Evolutionary conservation across 371 early-diverging fungal species (phyloP), one percentile per base, ranked within the genome.

Genomic region (Haplosporangium sp.): DNA sequence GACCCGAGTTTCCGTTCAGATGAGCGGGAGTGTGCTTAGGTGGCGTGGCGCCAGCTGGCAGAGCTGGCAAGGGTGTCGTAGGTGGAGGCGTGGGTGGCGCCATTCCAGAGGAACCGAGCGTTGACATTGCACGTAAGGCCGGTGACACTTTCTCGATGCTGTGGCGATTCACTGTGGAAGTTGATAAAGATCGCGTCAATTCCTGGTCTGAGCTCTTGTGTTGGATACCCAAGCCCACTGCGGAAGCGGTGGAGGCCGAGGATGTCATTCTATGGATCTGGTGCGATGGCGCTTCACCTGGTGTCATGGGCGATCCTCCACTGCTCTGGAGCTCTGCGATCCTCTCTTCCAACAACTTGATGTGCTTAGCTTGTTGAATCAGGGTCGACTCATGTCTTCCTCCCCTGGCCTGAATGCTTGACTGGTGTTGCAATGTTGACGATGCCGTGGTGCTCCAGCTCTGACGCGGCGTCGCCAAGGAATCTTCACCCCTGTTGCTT

Each of bases 371-470:
- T 40, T 76, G 77, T 42, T 67, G 68, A 38, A 76, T 71, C 20
- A 76, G 38, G 0, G 77, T 76, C 36, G 77, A 76, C 62, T 76
- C 76, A 42, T 76, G 76, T 11, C 76, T 56, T 47, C 71, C 77
- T 21, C 55, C 46, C 5, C 77, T 63, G 36, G 43, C 16, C 38
- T 54, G 71, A 2, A 62, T 59, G 8, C 43, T 14, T 5, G 68
- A 60, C 59, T 60, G 64, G 14, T 45, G 51, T 20, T 54, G 54
- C 41, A 46, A 52, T 18, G 21, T 51, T 14, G 29, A 43, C 2
- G 64, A 60, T 2, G 77, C 46, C 9, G 51, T 59, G 1, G 77
- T 76, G 58, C 72, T 76, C 77, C 77, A 76, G 64, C 77, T 76
- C 50, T 71, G 71, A 12, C 77, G 71, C 29, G 77, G 77, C 2